These are phyloP conservation scores for Endothia cerciana DNA, from an alignment of 2,329 filamentous ascomycete genomes.

Conservation along the genomic window DNA sequence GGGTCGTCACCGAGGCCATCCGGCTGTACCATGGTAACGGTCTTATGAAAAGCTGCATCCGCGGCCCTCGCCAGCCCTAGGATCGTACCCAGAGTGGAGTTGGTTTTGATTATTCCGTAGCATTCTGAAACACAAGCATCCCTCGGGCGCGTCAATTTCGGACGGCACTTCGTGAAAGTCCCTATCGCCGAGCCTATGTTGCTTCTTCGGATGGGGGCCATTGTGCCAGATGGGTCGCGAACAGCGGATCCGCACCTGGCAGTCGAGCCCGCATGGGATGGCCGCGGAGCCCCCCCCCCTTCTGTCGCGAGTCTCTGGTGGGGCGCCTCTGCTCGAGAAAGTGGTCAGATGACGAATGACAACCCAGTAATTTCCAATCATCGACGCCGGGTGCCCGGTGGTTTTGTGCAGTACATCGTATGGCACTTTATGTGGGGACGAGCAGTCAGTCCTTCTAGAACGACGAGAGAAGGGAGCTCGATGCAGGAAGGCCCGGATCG, in stretches of 20 bases:
- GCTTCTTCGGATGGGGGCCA: neutral
- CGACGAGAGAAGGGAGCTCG: neutral
- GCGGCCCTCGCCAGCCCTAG: neutral
- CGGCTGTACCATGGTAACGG: neutral
- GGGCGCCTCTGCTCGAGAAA: neutral
- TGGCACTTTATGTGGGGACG: constrained; percentile 1
- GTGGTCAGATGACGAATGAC: neutral
- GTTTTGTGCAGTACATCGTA: neutral
- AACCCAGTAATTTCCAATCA: neutral
- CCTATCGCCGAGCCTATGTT: neutral
- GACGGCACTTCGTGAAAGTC: neutral
- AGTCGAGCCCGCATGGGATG: neutral
- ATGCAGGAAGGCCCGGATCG: neutral
- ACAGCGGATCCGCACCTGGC: too few relatives aligned
- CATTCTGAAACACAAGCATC: neutral
- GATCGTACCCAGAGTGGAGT: constrained; percentile 1
- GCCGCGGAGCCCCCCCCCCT: neutral
- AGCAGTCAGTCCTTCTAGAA: neutral
- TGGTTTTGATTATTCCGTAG: neutral
- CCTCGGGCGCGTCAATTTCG: neutral
- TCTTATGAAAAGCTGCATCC: neutral
- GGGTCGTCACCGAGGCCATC: too few relatives aligned
- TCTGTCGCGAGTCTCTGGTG: neutral
- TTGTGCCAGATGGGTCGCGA: too few relatives aligned
- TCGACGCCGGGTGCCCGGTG: neutral